Percentiles rank a stretch among this genome's conserved stretches.
Evolutionary conservation across 2,329 filamentous ascomycete genomes (phyloP).

Genomic region (Berkeleyomyces basicola): DNA sequence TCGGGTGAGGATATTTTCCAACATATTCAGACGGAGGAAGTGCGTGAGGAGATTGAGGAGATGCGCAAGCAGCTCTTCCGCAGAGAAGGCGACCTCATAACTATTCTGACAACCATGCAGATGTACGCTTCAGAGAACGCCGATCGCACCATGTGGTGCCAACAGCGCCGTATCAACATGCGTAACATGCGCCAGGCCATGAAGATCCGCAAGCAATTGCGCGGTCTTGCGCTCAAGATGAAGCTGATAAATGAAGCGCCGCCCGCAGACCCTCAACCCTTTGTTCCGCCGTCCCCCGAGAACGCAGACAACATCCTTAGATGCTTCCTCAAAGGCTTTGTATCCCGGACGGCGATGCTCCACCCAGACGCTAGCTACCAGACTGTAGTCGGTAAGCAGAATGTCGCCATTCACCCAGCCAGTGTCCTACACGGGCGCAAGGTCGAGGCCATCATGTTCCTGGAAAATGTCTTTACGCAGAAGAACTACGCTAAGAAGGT

Average conservation of each 20-base stretch:
- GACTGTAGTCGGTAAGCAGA: slow-evolving; percentile 41
- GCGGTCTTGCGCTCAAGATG: slow-evolving; percentile 36
- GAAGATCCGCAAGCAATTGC: slow-evolving; percentile 45
- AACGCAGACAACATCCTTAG: slow-evolving; percentile 37
- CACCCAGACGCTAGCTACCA: slow-evolving; percentile 44
- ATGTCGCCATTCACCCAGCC: slow-evolving; percentile 44
- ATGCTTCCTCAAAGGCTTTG: slow-evolving; percentile 47
- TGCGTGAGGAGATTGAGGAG: slow-evolving; percentile 35
- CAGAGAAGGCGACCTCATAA: slow-evolving; percentile 48
- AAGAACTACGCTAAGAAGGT: slow-evolving; percentile 53
- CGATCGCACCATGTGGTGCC: slow-evolving; percentile 41
- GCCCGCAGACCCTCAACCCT: slow-evolving; percentile 35
- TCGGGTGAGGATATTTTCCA: slow-evolving; percentile 47
- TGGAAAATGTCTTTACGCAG: slow-evolving; percentile 49
- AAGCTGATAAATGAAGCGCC: slow-evolving; percentile 31
- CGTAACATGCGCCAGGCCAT: slow-evolving; percentile 47
- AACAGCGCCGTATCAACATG: slow-evolving; percentile 36
- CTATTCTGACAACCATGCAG: slow-evolving; percentile 46
- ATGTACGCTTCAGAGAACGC: slow-evolving; percentile 40
- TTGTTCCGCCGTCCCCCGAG: slow-evolving; percentile 37
- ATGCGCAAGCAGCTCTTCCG: slow-evolving; percentile 40
- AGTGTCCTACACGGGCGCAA: slow-evolving; percentile 47
- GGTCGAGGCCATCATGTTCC: slow-evolving; percentile 50
- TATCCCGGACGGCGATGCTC: slow-evolving; percentile 41
- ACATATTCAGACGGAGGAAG: slow-evolving; percentile 41